phyloP scores from a whole-genome alignment of 345 rosid genomes.

The Eucalyptus dawsonii region DNA sequence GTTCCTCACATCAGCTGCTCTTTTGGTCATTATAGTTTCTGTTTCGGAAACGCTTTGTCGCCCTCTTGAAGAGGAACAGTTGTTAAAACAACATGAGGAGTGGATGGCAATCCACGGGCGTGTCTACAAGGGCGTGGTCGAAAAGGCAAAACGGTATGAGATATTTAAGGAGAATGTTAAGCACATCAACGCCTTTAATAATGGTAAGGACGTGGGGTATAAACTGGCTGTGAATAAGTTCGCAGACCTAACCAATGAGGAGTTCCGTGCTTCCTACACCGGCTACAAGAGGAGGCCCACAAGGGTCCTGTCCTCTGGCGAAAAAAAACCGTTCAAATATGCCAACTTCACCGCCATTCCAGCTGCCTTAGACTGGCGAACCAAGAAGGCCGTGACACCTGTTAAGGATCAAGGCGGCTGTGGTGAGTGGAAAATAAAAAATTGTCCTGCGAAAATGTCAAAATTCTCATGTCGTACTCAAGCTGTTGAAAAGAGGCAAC shows the following conservation, averaged over 20 bases:
- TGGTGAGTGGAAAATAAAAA: constrained; percentile 4
- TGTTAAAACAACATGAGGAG: constrained; percentile 12
- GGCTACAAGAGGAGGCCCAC: neutral
- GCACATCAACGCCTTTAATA: constrained; percentile 5
- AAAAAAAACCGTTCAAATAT: neutral
- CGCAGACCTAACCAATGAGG: constrained; percentile 18
- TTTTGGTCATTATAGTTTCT: neutral
- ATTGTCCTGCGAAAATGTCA: neutral
- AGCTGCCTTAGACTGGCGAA: constrained; percentile 22
- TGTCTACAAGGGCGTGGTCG: neutral
- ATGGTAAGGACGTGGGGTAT: neutral
- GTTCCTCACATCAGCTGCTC: neutral
- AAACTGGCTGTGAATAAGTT: constrained; percentile 14
- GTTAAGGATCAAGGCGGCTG: constrained; percentile 33
- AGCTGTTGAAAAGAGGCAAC: neutral
- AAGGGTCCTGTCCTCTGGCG: neutral
- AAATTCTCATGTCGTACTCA: neutral
- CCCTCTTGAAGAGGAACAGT: constrained; percentile 6
- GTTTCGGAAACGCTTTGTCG: neutral
- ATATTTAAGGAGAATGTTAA: constrained; percentile 6
- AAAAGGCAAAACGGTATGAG: constrained; percentile 1
- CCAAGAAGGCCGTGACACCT: constrained; percentile 19
- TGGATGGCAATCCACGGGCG: constrained; percentile 14
- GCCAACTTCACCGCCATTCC: constrained; percentile 8
- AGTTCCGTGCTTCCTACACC: constrained; percentile 6